phyloP scores from a whole-genome alignment of 2,329 filamentous ascomycete species.

The Aschersonia sp. region DNA sequence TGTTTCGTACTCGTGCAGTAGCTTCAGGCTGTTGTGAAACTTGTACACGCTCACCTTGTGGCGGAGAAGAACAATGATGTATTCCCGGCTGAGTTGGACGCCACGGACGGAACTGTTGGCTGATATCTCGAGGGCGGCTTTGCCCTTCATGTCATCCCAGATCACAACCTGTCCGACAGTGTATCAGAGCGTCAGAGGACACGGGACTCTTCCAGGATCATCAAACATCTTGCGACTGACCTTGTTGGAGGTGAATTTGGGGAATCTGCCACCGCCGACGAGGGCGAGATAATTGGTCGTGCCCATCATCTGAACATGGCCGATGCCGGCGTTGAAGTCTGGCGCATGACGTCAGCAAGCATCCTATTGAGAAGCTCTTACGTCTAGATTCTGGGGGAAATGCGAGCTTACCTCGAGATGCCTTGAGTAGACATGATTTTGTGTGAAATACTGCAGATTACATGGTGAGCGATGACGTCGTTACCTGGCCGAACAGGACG shows the following conservation, averaged over 20 bases:
- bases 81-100: conserved; percentile 60
- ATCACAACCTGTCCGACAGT: conserved; percentile 48
- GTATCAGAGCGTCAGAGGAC: neutral
- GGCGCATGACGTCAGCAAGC: neutral
- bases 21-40: conserved; percentile 57
- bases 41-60: conserved; percentile 72
- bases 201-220: too few species aligned
- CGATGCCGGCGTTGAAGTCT: conserved; percentile 74
- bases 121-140: conserved; percentile 60
- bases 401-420: conserved; percentile 24
- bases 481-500: neutral
- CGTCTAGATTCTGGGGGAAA: neutral
- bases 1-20: conserved; percentile 68
- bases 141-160: conserved; percentile 77
- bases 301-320: conserved; percentile 73
- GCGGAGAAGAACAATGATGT: conserved; percentile 67
- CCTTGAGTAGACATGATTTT: conserved; percentile 55
- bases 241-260: conserved; percentile 81
- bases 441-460: conserved; percentile 50
- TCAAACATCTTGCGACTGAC: conserved; percentile 20
- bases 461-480: neutral
- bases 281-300: conserved; percentile 77
- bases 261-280: conserved; percentile 73
- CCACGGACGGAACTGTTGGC: conserved; percentile 69
- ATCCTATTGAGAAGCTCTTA: neutral